A percentile compares a stretch with the other conserved stretches of the same genome.
phyloP scores from a whole-genome alignment of 179 eudicot species.

The Corrigiola litoralis region DNA sequence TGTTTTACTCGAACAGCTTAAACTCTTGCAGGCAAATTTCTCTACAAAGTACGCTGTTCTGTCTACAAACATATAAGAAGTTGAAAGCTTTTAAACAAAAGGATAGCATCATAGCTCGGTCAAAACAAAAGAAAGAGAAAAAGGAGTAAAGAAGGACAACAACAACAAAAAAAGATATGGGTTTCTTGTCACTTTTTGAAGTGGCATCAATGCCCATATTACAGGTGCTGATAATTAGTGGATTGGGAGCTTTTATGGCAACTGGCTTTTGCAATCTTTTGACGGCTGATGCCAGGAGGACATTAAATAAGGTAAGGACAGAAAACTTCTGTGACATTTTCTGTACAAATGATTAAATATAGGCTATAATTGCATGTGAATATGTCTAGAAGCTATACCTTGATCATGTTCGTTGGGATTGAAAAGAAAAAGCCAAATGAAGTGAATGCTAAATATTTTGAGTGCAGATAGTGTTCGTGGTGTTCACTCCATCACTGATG shows the following conservation, averaged over 20 bases:
- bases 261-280: slow-evolving; percentile 56
- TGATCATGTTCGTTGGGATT: neutral
- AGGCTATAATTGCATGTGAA: too few relatives aligned
- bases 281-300: slow-evolving; percentile 48
- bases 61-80: neutral
- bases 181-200: slow-evolving; percentile 59
- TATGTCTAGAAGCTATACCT: too few relatives aligned
- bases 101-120: neutral
- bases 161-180: slow-evolving; percentile 47
- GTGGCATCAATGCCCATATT: slow-evolving; percentile 81
- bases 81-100: neutral
- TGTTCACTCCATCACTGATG: slow-evolving; percentile 69
- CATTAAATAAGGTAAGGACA: slow-evolving; percentile 56
- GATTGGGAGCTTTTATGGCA: slow-evolving; percentile 77
- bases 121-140: neutral
- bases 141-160: neutral
- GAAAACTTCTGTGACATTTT: neutral
- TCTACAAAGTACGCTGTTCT: too few relatives aligned
- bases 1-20: too few relatives aligned
- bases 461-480: slow-evolving; percentile 72
- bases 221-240: slow-evolving; percentile 56
- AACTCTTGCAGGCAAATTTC: neutral
- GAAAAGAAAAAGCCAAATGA: too few relatives aligned
- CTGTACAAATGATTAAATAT: too few relatives aligned
- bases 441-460: neutral